Evolutionary conservation across 2,329 filamentous ascomycete species (phyloP), one percentile per base, ranked within the genome.

Genomic region (Calcarisporium arbuscula): DNA sequence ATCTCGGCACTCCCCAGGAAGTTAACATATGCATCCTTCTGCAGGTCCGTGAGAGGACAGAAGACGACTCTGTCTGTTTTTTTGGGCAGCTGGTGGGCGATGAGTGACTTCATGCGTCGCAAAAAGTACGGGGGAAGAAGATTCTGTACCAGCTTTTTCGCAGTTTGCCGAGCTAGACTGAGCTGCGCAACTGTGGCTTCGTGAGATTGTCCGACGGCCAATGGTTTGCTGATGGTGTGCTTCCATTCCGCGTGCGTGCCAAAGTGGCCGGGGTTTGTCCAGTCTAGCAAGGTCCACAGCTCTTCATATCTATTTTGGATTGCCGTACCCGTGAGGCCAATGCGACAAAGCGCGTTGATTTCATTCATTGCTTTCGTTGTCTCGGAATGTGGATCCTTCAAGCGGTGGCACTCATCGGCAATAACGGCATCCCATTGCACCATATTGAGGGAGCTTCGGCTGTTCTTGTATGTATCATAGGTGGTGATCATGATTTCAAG

Each of bases 281-380:
- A 98, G 54, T 98, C 94, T 4, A 98, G 67, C 0, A 98, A 68
- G 0, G 88, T 94, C 90, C 90, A 98, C 1, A 98, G 71, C 57
- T 98, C 92, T 53, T 95, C 87, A 55, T 98, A 98, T 46, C 86
- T 92, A 58, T 98, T 98, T 54, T 98, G 92, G 28, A 98, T 95
- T 0, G 90, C 90, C 0, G 92, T 98, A 3, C 92, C 92, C 0
- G 89, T 96, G 8, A 98, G 68, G 0, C 92, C 92, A 41, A 98
- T 89, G 21, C 92, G 77, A 52, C 92, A 96, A 3, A 96, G 72
- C 0, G 89, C 80, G 48, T 98, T 98, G 47, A 96, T 69, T 41
- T 89, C 77, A 48, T 87, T 85, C 82, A 98, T 90, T 1, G 88
- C 81, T 50, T 84, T 77, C 0, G 90, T 92, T 7, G 82, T 84